These are phyloP conservation scores for Hanseniaspora meyeri DNA, from an alignment of 805 yeast genomes.

Conservation along the genomic window DNA sequence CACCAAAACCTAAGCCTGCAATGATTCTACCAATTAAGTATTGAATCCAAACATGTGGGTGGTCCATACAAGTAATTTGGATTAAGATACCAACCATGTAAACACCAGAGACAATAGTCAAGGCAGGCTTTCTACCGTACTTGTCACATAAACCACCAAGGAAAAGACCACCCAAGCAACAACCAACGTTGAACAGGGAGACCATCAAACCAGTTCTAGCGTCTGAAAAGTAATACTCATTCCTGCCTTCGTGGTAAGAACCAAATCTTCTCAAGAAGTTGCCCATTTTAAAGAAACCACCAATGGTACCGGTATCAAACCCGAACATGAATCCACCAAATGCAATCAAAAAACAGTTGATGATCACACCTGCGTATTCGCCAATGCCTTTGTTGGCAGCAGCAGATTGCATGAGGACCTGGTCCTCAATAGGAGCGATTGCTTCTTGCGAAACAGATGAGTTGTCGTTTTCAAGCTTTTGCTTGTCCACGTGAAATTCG, in stretches of 20 bases:
- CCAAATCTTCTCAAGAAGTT: constrained; percentile 53
- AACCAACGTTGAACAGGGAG: constrained; percentile 57
- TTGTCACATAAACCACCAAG: constrained; percentile 49
- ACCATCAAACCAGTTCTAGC: constrained; percentile 48
- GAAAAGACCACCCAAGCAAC: constrained; percentile 59
- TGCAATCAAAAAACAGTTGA: constrained; percentile 25
- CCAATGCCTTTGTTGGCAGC: constrained; percentile 23
- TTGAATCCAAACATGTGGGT: constrained; percentile 47
- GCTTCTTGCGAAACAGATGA: background rate
- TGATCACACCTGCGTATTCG: constrained; percentile 25
- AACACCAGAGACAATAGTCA: constrained; percentile 48
- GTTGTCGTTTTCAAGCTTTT: background rate
- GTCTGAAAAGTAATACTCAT: constrained; percentile 34
- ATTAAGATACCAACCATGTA: constrained; percentile 57
- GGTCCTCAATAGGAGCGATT: background rate
- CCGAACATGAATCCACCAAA: constrained; percentile 49
- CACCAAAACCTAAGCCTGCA: constrained; percentile 72
- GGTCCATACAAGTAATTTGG: constrained; percentile 39
- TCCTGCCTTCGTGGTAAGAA: constrained; percentile 24
- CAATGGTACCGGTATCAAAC: constrained; percentile 68
- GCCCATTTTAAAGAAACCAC: constrained; percentile 53
- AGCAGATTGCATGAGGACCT: background rate
- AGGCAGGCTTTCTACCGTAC: constrained; percentile 53
- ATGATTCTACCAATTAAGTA: constrained; percentile 52
- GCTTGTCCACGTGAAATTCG: background rate